Conservation (phyloP, 306 rosid genomes). For the Coriaria nepalensis region DNA sequence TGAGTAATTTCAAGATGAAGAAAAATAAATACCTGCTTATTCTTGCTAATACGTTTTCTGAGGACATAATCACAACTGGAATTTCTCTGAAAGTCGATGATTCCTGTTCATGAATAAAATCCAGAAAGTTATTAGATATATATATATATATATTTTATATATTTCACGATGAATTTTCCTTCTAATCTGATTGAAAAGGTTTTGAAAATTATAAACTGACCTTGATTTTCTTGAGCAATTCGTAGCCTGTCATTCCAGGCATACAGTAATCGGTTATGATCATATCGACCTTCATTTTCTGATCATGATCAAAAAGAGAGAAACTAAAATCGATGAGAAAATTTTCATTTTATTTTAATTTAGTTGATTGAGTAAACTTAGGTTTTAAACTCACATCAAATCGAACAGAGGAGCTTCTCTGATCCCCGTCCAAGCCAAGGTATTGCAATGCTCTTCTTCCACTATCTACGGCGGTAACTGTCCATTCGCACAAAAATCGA, state of each 20-base stretch:
- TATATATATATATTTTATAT: neutral
- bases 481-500: constrained; percentile 1
- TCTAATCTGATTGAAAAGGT: neutral
- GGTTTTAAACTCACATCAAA: constrained; percentile 35
- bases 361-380: neutral
- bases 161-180: neutral
- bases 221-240: constrained; percentile 83
- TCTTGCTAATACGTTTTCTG: constrained; percentile 85
- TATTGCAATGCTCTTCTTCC: constrained; percentile 82
- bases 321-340: constrained; percentile 9
- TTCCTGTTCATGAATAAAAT: constrained; percentile 32
- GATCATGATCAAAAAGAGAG: neutral
- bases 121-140: neutral
- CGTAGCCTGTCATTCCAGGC: constrained; percentile 99
- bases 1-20: neutral
- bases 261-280: constrained; percentile 92
- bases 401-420: constrained; percentile 37
- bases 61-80: constrained; percentile 96
- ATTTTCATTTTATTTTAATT: neutral
- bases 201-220: constrained; percentile 13
- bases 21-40: constrained; percentile 56
- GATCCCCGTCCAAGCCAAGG: constrained; percentile 54
- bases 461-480: constrained; percentile 94
- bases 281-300: constrained; percentile 80
- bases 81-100: constrained; percentile 58